phyloP scores from a whole-genome alignment of 2,329 filamentous ascomycete species.

The Ophiostoma ips region DNA sequence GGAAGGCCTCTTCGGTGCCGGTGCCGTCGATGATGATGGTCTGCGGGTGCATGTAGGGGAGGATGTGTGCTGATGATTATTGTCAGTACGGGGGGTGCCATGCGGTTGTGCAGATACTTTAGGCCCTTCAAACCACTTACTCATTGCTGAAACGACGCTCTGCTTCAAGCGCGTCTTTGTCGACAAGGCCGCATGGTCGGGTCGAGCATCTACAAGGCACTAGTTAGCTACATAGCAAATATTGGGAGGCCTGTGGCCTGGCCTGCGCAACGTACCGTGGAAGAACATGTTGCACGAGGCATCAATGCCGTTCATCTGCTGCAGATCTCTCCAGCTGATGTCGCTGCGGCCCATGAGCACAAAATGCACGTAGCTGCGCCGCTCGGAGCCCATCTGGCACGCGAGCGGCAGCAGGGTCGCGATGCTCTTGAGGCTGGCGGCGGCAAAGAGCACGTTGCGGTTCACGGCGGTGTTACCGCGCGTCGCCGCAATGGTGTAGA shows the following conservation, averaged over 20 bases:
- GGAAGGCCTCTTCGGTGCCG: conserved; percentile 51
- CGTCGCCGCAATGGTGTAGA: conserved; percentile 45
- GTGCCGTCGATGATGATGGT: conserved; percentile 60
- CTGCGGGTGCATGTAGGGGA: conserved; percentile 62
- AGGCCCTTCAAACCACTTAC: conserved; percentile 23
- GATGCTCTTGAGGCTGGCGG: conserved; percentile 59
- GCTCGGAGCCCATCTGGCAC: conserved; percentile 66
- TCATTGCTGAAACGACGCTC: conserved; percentile 49
- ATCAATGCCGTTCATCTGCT: conserved; percentile 67
- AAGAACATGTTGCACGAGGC: conserved; percentile 51
- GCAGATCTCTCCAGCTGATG: conserved; percentile 53
- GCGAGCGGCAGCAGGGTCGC: conserved; percentile 65
- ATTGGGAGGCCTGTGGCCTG: too few relatives aligned
- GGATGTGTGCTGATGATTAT: conserved; percentile 43
- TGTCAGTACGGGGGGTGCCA: too few relatives aligned
- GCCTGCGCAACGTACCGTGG: conserved; percentile 28
- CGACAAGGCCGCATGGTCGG: conserved; percentile 57
- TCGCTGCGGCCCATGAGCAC: conserved; percentile 61
- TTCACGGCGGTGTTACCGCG: conserved; percentile 38
- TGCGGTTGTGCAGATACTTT: too few relatives aligned
- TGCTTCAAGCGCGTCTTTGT: conserved; percentile 54
- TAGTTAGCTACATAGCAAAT: not conserved
- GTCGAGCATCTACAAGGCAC: conserved; percentile 51
- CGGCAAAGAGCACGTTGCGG: conserved; percentile 65
- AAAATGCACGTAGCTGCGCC: conserved; percentile 66